These are phyloP conservation scores for Cordyceps farinosa DNA, from an alignment of 2,329 filamentous ascomycete species.

Conservation along the genomic window DNA sequence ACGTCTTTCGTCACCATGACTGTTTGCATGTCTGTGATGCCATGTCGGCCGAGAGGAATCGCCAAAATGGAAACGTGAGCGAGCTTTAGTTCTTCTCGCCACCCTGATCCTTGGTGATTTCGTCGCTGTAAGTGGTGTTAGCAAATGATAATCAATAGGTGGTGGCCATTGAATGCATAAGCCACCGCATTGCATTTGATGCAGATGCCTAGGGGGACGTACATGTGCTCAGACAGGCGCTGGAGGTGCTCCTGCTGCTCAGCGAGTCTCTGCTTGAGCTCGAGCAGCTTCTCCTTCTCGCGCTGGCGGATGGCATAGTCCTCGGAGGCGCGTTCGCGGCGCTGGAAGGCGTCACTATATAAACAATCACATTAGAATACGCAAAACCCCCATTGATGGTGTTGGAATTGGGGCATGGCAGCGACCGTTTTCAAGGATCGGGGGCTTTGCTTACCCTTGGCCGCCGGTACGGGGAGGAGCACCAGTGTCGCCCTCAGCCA, in stretches of 20 bases:
- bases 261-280: constrained; percentile 68
- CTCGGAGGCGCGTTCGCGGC: constrained; percentile 84
- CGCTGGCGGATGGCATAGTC: constrained; percentile 79
- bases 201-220: constrained; percentile 31
- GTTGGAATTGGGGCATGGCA: not conserved
- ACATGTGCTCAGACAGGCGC: constrained; percentile 86
- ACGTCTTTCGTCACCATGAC: constrained; percentile 1
- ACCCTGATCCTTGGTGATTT: constrained; percentile 69
- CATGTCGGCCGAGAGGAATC: not conserved
- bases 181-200: no score
- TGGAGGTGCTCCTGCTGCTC: constrained; percentile 81
- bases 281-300: constrained; percentile 84
- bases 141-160: not conserved
- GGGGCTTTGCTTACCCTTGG: constrained; percentile 46
- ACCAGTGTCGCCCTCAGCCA: constrained; percentile 69
- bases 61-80: not conserved
- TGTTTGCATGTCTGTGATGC: not conserved
- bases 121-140: constrained; percentile 53
- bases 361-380: not conserved
- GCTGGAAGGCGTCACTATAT: constrained; percentile 82
- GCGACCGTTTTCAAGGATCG: not conserved
- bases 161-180: not conserved
- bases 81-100: constrained; percentile 59
- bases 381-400: not conserved
- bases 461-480: constrained; percentile 52